Evolutionary conservation across 208 protist species (phyloP).

Genomic region (Trypanosoma vivax): DNA sequence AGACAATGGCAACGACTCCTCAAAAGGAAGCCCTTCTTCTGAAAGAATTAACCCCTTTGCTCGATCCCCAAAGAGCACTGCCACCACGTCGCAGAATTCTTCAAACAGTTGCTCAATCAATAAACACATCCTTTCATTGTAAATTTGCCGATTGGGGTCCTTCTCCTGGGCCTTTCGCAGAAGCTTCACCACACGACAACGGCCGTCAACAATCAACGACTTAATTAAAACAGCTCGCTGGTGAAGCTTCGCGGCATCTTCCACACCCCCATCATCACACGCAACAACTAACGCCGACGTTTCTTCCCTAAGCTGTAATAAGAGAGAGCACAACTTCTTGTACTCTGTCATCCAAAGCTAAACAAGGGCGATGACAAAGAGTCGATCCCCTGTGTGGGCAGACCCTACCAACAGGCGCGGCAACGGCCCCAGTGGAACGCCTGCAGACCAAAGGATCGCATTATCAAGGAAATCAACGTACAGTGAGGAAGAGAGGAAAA

Average conservation of each 20-base stretch:
- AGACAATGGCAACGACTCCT: slow-evolving; percentile 25
- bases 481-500: too few relatives aligned
- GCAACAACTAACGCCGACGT: slow-evolving; percentile 12
- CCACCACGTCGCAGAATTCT: slow-evolving; percentile 23
- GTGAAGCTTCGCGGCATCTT: slow-evolving; percentile 13
- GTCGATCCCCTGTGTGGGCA: not conserved
- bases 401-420: not conserved
- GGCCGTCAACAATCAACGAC: slow-evolving; percentile 17
- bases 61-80: slow-evolving; percentile 13
- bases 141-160: slow-evolving; percentile 80
- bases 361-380: not conserved
- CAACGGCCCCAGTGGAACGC: not conserved
- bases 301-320: slow-evolving; percentile 25
- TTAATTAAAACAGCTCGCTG: slow-evolving; percentile 17
- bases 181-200: slow-evolving; percentile 59
- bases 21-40: slow-evolving; percentile 12
- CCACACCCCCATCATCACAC: slow-evolving; percentile 8
- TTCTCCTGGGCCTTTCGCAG: slow-evolving; percentile 60
- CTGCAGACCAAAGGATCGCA: too few relatives aligned
- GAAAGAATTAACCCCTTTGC: slow-evolving; percentile 17
- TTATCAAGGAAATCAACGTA: too few relatives aligned
- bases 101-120: slow-evolving; percentile 70
- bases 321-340: slow-evolving; percentile 45
- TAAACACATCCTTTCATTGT: slow-evolving; percentile 85
- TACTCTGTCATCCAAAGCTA: slow-evolving; percentile 55